phyloP scores from a whole-genome alignment of 306 rosid genomes.

The Canavalia gladiata region DNA sequence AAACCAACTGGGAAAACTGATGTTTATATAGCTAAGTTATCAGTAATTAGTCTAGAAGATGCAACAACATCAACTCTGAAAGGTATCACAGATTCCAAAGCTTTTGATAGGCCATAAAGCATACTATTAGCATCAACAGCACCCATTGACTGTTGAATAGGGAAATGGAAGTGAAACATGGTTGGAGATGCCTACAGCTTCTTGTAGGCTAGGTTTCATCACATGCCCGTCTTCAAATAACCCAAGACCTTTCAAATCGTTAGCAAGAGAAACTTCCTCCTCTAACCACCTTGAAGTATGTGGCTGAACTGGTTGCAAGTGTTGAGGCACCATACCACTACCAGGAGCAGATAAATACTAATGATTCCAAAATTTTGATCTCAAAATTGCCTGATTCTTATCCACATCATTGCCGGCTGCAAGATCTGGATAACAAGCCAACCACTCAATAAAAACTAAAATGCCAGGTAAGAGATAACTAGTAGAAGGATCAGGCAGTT shows the following conservation, averaged over 20 bases:
- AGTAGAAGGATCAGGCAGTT: conserved; percentile 74
- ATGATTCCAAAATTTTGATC: conserved; percentile 76
- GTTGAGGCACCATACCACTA: conserved; percentile 34
- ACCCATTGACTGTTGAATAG: conserved; percentile 64
- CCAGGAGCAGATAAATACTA: conserved; percentile 62
- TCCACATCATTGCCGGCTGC: conserved; percentile 73
- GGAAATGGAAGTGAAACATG: conserved; percentile 54
- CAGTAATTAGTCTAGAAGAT: conserved; percentile 56
- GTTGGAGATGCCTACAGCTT: conserved; percentile 54
- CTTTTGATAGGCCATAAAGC: conserved; percentile 56
- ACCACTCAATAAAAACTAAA: conserved; percentile 35
- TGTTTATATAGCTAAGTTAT: conserved; percentile 49
- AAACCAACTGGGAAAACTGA: conserved; percentile 54
- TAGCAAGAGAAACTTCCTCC: conserved; percentile 65
- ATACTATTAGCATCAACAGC: conserved; percentile 44
- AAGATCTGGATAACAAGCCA: conserved; percentile 85
- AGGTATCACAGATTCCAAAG: conserved; percentile 55
- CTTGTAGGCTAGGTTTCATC: background rate
- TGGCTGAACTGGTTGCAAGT: too few species aligned
- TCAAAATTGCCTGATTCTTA: conserved; percentile 65
- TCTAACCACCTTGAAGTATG: background rate
- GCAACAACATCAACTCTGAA: conserved; percentile 59
- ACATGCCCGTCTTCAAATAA: conserved; percentile 73
- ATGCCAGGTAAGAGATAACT: conserved; percentile 83
- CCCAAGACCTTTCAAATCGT: conserved; percentile 64